Base-by-base conservation (phyloP, 768 basidiomycete species). In the Mycena rebaudengoi region DNA sequence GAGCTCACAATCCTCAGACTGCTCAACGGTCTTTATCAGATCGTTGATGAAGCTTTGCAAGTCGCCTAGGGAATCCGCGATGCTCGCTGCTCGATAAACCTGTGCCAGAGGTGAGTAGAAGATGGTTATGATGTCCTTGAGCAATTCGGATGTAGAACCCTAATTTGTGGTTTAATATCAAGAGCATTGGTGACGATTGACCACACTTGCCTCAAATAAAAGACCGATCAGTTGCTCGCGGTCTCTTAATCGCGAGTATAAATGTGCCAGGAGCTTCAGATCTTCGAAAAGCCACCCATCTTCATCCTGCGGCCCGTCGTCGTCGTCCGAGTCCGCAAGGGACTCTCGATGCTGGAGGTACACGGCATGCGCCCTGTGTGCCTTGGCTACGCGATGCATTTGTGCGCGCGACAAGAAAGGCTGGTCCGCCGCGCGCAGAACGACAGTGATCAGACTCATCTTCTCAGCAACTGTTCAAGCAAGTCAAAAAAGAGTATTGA, bases 91-190 rank as follows among this genome's bases (percentile, higher is more conserved):
- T 70, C 93, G 89, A 79, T 99, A 99, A 2, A 99, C 98, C 72
- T 97, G 94, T 2, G 98, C 98, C 25, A 99, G 81, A 2, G 98
- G 98, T 1, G 96, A 80, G 76, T 99, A 99, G 77, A 99, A 99
- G 61, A 99, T 99, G 20, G 98, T 98, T 70, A 99, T 95, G 62
- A 99, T 98, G 74, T 99, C 98, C 76, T 96, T 98, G 71, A 99
- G 80, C 25, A 99, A 82, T 32, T 99, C 98, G 2, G 97, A 90
- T 0, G 98, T 99, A 44, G 90, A 90, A 21, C 98, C 96, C 96
- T 99, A 33, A 1, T 25, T 21, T 1, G n/a, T 13, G 18, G 25
- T 62, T 20, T 44, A 41, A 55, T n/a, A 40, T 30, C n/a, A 25
- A 20, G 3, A 21, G 51, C 1, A 28, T 7, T 5, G 50, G 37